phyloP scores from a whole-genome alignment of 2,329 filamentous ascomycete genomes.

The Claviceps pusilla region DNA sequence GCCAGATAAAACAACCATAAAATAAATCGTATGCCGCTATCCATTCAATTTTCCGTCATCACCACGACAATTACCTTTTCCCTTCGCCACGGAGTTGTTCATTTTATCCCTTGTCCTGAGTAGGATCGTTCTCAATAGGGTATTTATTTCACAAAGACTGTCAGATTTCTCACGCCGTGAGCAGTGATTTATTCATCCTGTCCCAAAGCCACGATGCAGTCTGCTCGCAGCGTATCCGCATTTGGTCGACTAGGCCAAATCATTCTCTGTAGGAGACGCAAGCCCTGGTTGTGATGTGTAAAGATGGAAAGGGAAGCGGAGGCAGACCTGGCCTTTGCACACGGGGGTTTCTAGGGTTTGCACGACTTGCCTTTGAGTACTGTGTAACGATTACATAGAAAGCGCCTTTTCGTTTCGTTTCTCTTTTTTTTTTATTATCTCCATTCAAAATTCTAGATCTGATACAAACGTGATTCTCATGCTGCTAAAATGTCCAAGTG shows the following conservation, averaged over 20 bases:
- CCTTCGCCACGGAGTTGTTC: not conserved
- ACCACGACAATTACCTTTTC: not conserved
- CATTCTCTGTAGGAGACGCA: not conserved
- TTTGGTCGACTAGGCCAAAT: not conserved
- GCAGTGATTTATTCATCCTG: not conserved
- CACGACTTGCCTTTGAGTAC: conserved; percentile 2
- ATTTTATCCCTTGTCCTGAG: not conserved
- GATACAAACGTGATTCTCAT: conserved; percentile 11
- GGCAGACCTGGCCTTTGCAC: not conserved
- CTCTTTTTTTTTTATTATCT: conserved; percentile 4
- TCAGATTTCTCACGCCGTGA: not conserved
- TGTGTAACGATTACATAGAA: conserved; percentile 15
- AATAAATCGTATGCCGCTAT: not conserved
- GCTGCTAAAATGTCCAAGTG: conserved; percentile 5
- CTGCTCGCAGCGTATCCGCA: not conserved
- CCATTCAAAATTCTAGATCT: conserved; percentile 21
- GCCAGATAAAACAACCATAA: not conserved
- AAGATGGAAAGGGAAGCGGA: not conserved
- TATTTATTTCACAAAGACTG: not conserved
- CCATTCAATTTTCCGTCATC: not conserved
- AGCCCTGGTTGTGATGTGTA: not conserved
- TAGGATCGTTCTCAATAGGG: not conserved
- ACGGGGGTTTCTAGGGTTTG: not conserved
- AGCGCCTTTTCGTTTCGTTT: conserved; percentile 9
- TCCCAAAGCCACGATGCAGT: not conserved